Base-by-base conservation (phyloP, 768 basidiomycete genomes). In the Stropharia rugosoannulata region DNA sequence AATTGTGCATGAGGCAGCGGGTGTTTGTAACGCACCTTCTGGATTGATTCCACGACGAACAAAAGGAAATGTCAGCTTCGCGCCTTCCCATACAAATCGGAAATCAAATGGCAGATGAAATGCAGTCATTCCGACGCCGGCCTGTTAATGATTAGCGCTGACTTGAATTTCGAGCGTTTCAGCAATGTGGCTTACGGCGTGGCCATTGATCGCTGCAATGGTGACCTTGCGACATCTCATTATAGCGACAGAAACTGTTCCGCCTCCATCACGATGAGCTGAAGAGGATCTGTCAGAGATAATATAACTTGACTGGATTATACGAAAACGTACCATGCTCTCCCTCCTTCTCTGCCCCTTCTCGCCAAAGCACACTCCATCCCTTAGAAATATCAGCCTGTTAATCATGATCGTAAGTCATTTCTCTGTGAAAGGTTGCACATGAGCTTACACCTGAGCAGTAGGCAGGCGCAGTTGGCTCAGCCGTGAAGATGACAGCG, bases 191-290 rank as follows among this genome's bases (percentile, higher is more conserved):
- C 72, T 15, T 57, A 75, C 79, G 4, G 79, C 79, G 60, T 80
- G 76, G 0, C 81, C 80, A 52, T 81, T 81, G 15, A 81, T 77
- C 1, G 80, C 79, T 12, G 70, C 73, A 36, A 81, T 77, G 15
- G 81, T 81, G 11, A 85, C 72, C 62, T 85, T 85, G 43, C 81
- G 77, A 66, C 81, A 84, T 5, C 73, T 72, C 50, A 77, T 76
- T 47, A 84, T 76, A 7, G 74, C 73, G 45, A 84, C 60, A 16
- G 80, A 62, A 6, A 80, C 70, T 27, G 67, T 58, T 2, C 83
- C 83, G 43, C 82, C 82, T 3, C 67, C 59, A 57, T 84, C 82
- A 36, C 81, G 69, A 63, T 80, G 78, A 8, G 79, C 79, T 52
- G 50, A 12, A n/a, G 11, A 18, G n/a, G 43, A 13, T 35, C 16